A percentile compares a stretch with the other conserved stretches of the same genome.
Evolutionary conservation across 495 filamentous ascomycete species (phyloP).

Genomic region (Parmelia sp.): DNA sequence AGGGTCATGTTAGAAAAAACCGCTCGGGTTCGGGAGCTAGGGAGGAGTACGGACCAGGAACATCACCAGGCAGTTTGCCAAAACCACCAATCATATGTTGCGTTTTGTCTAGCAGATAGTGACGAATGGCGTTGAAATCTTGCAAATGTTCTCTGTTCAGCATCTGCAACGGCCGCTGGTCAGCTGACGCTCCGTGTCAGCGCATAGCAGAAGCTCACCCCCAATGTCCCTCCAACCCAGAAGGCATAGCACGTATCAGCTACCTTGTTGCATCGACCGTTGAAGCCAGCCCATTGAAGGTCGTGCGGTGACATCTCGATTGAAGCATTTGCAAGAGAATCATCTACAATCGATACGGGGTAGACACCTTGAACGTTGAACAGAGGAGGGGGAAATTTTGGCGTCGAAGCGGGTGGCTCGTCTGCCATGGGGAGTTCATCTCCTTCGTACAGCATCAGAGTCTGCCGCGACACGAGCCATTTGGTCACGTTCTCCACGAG

Average conservation of each 20-base stretch:
- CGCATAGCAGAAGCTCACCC: slow-evolving; percentile 36
- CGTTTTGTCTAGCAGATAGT: slow-evolving; percentile 80
- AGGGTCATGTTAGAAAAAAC: slow-evolving; percentile 7
- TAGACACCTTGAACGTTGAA: slow-evolving; percentile 13
- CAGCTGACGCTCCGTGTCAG: slow-evolving; percentile 9
- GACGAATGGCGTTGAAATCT: slow-evolving; percentile 52
- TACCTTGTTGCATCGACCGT: slow-evolving; percentile 80
- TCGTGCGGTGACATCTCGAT: slow-evolving; percentile 31
- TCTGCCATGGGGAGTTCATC: slow-evolving; percentile 35
- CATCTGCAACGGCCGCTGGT: slow-evolving; percentile 43
- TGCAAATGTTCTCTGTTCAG: slow-evolving; percentile 58
- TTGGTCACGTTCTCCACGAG: slow-evolving; percentile 43
- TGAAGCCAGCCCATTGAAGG: slow-evolving; percentile 62
- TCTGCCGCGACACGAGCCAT: slow-evolving; percentile 71
- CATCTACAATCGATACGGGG: not conserved
- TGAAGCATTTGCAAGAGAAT: not conserved
- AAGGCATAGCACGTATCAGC: slow-evolving; percentile 93
- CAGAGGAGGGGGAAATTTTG: slow-evolving; percentile 1
- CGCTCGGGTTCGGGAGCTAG: slow-evolving; percentile 2
- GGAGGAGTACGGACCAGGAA: slow-evolving; percentile 50
- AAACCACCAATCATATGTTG: slow-evolving; percentile 90
- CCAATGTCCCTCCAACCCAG: slow-evolving; percentile 73
- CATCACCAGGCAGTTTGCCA: slow-evolving; percentile 70
- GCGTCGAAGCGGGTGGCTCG: slow-evolving; percentile 4
- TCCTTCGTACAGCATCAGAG: slow-evolving; percentile 45